These are phyloP conservation scores for Pachyrhizus erosus DNA, from an alignment of 306 rosid genomes.

Conservation along the genomic window DNA sequence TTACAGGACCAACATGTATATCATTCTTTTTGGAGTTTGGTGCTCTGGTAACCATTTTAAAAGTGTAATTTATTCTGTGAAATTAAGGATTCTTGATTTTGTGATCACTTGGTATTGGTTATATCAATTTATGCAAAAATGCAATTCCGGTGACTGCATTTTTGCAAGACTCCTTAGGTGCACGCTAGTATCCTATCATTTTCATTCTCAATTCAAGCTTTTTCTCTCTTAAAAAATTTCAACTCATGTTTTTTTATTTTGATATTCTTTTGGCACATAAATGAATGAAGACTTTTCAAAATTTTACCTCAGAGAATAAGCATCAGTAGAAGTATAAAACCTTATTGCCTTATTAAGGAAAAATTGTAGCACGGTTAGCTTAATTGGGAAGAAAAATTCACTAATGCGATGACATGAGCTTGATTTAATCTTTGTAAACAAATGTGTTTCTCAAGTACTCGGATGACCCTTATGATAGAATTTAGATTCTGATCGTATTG, in stretches of 20 bases:
- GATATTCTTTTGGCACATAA: not conserved
- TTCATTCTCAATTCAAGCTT: too few species aligned
- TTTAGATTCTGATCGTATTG: slow-evolving; percentile 83
- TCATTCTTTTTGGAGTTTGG: too few species aligned
- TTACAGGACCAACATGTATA: too few species aligned
- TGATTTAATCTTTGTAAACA: not conserved
- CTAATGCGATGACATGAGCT: not conserved
- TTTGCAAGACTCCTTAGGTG: too few species aligned
- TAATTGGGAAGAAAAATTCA: not conserved
- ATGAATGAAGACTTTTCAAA: not conserved
- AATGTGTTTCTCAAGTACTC: slow-evolving; percentile 63
- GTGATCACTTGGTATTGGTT: too few species aligned
- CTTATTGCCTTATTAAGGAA: not conserved
- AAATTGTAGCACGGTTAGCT: not conserved
- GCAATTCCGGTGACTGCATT: too few species aligned
- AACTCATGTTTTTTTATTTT: not conserved
- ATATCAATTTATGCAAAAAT: too few species aligned
- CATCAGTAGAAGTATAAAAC: not conserved
- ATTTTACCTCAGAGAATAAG: not conserved
- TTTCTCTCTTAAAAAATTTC: too few species aligned
- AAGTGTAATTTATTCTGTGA: too few species aligned
- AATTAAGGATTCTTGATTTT: too few species aligned
- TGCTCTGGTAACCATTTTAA: too few species aligned
- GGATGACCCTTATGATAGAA: slow-evolving; percentile 94
- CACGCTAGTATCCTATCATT: too few species aligned